Conservation (phyloP, 305 asterid species). For the Fraxinus baroniana region DNA sequence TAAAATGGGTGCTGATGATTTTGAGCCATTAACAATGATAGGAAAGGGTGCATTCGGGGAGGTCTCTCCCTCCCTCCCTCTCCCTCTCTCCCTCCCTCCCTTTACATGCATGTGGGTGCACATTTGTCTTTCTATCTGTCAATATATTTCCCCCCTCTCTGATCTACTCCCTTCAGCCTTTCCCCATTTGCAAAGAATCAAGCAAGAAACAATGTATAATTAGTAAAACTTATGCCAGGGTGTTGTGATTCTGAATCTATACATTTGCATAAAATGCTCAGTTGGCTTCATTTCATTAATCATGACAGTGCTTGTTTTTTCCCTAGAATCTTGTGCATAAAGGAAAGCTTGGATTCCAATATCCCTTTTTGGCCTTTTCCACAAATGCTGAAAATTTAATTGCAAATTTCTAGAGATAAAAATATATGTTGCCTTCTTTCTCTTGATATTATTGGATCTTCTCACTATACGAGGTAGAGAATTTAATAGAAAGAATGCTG, state of each 20-base stretch:
- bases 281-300: constrained; percentile 1
- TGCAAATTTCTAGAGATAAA: background rate
- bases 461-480: background rate
- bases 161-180: background rate
- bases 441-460: background rate
- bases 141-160: background rate
- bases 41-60: constrained; percentile 96
- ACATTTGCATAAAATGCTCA: background rate
- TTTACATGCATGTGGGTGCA: background rate
- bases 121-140: background rate
- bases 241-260: background rate
- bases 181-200: background rate
- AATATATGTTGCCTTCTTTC: background rate
- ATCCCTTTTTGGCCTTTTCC: background rate
- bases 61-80: constrained; percentile 38
- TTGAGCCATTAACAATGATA: constrained; percentile 80
- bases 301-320: background rate
- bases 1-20: constrained; percentile 89
- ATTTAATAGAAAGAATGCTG: background rate
- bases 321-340: background rate
- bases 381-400: background rate
- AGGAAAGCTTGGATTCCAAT: background rate
- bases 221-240: background rate
- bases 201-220: background rate
- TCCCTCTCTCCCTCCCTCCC: no score